Percentiles rank a stretch among this genome's conserved stretches.
These are phyloP conservation scores for Paracamarosporium sp. DNA, from an alignment of 2,329 filamentous ascomycete genomes.

Conservation along the genomic window DNA sequence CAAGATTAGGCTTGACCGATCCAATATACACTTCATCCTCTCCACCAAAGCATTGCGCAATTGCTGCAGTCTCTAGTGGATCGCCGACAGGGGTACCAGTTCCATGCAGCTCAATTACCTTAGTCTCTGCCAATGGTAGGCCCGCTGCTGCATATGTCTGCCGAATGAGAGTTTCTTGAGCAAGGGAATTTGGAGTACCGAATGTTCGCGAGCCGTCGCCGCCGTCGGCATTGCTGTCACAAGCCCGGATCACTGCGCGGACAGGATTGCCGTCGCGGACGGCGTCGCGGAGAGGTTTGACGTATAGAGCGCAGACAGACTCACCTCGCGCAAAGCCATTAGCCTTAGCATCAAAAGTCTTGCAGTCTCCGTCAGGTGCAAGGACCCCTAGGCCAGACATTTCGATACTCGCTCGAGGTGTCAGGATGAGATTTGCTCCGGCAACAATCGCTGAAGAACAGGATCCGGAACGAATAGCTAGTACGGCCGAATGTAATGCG, in stretches of 20 bases:
- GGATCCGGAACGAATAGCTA: slow-evolving; percentile 15
- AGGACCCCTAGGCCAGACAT: slow-evolving; percentile 18
- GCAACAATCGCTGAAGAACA: slow-evolving; percentile 22
- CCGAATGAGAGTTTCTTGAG: slow-evolving; percentile 4
- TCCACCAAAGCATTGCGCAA: not conserved
- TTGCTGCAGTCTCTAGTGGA: not conserved
- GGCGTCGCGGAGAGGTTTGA: slow-evolving; percentile 64
- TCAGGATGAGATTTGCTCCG: slow-evolving; percentile 28
- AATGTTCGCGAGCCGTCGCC: too few species aligned
- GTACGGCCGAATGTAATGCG: slow-evolving; percentile 28
- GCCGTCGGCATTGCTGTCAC: too few species aligned
- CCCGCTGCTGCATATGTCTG: not conserved
- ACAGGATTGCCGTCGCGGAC: slow-evolving; percentile 62
- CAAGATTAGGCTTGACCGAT: not conserved
- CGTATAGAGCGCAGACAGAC: slow-evolving; percentile 54
- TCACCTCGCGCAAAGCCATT: slow-evolving; percentile 29
- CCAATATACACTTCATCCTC: not conserved
- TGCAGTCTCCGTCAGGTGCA: slow-evolving; percentile 20
- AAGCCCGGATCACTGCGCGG: slow-evolving; percentile 50
- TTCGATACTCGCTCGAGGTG: slow-evolving; percentile 14
- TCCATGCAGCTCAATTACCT: not conserved
- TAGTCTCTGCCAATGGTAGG: not conserved
- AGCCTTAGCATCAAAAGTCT: slow-evolving; percentile 21
- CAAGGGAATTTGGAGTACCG: too few species aligned
- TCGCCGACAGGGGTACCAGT: not conserved